Percentiles rank a stretch among this genome's conserved stretches.
phyloP scores from a whole-genome alignment of 164 flowering plant species.

The Paratinospora sagittata region DNA sequence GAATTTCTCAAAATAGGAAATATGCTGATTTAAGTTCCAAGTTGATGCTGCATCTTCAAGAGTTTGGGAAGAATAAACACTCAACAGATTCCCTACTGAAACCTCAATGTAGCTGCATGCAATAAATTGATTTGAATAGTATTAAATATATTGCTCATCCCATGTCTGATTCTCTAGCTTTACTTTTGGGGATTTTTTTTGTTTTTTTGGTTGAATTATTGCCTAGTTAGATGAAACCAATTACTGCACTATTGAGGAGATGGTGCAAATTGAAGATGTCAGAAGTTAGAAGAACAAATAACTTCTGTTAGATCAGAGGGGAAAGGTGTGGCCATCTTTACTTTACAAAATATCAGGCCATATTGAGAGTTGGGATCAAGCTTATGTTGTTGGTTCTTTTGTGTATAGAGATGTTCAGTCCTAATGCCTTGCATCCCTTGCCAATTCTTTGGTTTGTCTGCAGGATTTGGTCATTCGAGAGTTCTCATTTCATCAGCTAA shows the following conservation, averaged over 20 bases:
- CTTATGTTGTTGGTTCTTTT: not conserved
- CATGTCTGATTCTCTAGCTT: not conserved
- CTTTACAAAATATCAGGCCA: not conserved
- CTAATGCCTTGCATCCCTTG: not conserved
- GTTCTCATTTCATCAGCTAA: slow-evolving; percentile 82
- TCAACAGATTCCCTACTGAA: too few relatives aligned
- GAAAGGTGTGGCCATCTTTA: not conserved
- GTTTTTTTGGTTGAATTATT: not conserved
- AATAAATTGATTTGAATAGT: too few relatives aligned
- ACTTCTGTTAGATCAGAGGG: not conserved
- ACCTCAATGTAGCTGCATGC: too few relatives aligned
- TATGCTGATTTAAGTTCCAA: too few relatives aligned
- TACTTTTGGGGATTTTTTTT: not conserved
- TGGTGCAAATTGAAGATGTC: not conserved
- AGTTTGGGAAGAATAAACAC: too few relatives aligned
- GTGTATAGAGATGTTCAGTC: not conserved
- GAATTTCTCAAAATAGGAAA: too few relatives aligned
- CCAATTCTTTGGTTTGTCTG: slow-evolving; percentile 10
- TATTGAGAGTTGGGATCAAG: too few relatives aligned
- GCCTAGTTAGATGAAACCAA: not conserved
- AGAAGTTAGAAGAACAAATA: not conserved
- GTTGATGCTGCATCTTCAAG: too few relatives aligned
- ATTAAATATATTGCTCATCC: too few relatives aligned
- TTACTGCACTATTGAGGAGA: not conserved
- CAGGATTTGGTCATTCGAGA: slow-evolving; percentile 81